These are phyloP conservation scores for Nakazawaea populi DNA, from an alignment of 805 yeast genomes.

Conservation along the genomic window DNA sequence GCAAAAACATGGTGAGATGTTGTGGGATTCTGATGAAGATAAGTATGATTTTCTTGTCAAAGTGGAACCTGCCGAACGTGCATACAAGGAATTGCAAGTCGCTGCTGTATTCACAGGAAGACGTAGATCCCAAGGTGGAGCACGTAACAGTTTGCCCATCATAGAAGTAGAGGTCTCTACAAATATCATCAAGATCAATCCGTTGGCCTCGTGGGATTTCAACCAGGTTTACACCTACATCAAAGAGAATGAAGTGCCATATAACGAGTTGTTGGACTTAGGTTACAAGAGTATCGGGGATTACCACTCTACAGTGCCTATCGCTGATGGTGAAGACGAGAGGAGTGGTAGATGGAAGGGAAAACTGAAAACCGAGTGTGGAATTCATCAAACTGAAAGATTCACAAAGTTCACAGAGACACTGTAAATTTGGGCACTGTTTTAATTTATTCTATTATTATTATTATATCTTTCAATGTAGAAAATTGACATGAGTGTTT, in stretches of 20 bases:
- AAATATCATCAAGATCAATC: constrained; percentile 80
- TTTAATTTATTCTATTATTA: too few relatives aligned
- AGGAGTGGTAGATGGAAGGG: constrained; percentile 98
- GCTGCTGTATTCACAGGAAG: constrained; percentile 89
- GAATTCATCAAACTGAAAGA: constrained; percentile 78
- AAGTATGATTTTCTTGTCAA: constrained; percentile 82
- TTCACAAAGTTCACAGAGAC: constrained; percentile 36
- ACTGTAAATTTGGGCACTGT: neutral
- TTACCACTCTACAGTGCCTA: constrained; percentile 91
- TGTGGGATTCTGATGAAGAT: constrained; percentile 82
- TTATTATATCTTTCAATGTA: neutral
- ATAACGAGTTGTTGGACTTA: constrained; percentile 73
- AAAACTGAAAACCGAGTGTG: constrained; percentile 87
- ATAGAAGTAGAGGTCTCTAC: constrained; percentile 69
- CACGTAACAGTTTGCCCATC: constrained; percentile 63
- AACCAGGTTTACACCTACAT: constrained; percentile 64
- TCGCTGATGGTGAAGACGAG: constrained; percentile 88
- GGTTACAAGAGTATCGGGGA: constrained; percentile 94
- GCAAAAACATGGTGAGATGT: constrained; percentile 58
- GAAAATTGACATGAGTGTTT: neutral
- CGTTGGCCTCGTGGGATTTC: constrained; percentile 81
- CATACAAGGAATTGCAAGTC: constrained; percentile 68
- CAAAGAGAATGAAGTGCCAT: constrained; percentile 69
- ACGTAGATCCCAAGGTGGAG: constrained; percentile 85
- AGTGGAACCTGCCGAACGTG: constrained; percentile 88